Base-by-base conservation (phyloP, 495 filamentous ascomycete genomes). In the Tuber aestivum region DNA sequence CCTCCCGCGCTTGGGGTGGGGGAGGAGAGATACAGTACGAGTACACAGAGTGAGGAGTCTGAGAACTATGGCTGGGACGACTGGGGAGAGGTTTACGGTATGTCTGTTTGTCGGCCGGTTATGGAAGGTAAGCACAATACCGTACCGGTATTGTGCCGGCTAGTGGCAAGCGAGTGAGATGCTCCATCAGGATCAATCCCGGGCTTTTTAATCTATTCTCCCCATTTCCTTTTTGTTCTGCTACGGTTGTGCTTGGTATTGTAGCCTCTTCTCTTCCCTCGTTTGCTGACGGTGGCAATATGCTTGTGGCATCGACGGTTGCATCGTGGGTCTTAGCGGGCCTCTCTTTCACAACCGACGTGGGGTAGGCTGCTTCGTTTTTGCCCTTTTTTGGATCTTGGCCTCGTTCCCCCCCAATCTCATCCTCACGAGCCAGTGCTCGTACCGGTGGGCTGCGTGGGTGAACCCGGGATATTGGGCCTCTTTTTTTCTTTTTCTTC, bases 381-480 rank as follows among this genome's bases (percentile, higher is more conserved):
- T n/a, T 56, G 21, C 21, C n/a, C 21, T n/a, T 56, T 50, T 50
- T 6, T 50, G 9, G 41, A 8, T n/a, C 21, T 23, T 48, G 21
- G 18, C 21, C 45, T 45, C 12, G 20, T 45, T 21, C 5, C 5
- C 21, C 20, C 23, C 48, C 48, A 56, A 56, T 56, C 21, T 56
- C 23, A n/a, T 12, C 1, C 23, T 27, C 23, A n/a, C 23, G 48
- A 56, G 48, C 23, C 6, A 23, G 4, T 48, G 10, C 23, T 27
- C 8, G 48, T 56, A 56, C 48, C n/a, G 14, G 56, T 65, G 10
- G 56, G 56, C 56, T 65, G 56, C 27, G n/a, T 65, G 56, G n/a
- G 56, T 65, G n/a, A 65, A 65, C 56, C 56, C 56, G n/a, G 56
- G 56, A 65, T 65, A 65, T 65, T 65, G 56, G 56, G 56, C 14